Base-by-base conservation (phyloP, 176 grass and related monocot species). In the Microstegium vimineum region DNA sequence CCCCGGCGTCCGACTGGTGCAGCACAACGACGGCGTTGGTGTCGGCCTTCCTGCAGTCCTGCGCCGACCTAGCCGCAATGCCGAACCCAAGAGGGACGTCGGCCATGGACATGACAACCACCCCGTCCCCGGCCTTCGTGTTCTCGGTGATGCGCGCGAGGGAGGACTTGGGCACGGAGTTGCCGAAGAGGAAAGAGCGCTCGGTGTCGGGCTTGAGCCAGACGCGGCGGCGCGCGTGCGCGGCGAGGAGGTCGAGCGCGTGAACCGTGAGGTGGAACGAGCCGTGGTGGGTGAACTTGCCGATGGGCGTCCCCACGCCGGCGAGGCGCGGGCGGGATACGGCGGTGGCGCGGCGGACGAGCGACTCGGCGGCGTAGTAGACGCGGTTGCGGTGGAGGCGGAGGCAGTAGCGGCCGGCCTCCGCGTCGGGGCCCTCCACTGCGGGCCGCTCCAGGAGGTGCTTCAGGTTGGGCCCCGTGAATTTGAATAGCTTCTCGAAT, bases 401-500 rank as follows among this genome's bases (percentile, higher is more conserved):
- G 71, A 98, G 83, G 90, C 90, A 94, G 90, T 94, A 94, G 80
- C 88, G 87, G 26, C 90, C 71, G 5, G 90, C 86, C 28, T 88
- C 69, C 32, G 83, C 52, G 54, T 89, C 87, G 33, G 87, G 90
- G 5, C 92, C 94, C 68, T 97, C 92, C 31, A 85, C 80, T 14
- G 92, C 84, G 16, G 94, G 90, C 5, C 88, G 92, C 40, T 97
- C 92, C 41, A 94, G 76, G 30, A 97, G 84, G 74, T 90, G 92
- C 86, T 91, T 94, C 22, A 97, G 90, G 81, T 94, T 97, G 27
- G 92, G 92, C 0, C 94, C 94, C 0, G 89, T 92, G 86, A 97
- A 97, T 25, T 94, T 97, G 90, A 94, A 94, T 15, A 97, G 81
- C 86, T 97, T 97, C 73, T 94, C 88, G 78, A 94, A 97, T 30